Evolutionary conservation across 169 alveolate genomes (phyloP), one percentile per base, ranked within the genome.

Genomic region (Plasmodium billcollinsi): DNA sequence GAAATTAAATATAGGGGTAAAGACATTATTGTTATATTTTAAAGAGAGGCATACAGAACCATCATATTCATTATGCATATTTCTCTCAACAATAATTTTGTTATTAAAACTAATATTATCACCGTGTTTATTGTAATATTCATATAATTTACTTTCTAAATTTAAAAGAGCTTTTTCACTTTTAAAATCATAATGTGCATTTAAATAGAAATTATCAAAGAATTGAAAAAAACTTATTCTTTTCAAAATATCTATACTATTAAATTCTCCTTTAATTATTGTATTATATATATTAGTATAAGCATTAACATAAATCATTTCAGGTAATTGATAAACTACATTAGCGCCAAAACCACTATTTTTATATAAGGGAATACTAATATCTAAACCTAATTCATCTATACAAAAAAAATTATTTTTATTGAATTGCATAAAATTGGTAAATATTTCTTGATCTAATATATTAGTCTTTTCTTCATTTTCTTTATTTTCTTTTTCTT

Each of bases 331-430:
- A 26, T 80, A 80, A 56, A 80, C 83, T 54, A 80, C 33, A 61
- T 67, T 80, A 33, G 90, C 90, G 1, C 90, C 90, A 54, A 80
- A 54, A 29, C 70, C 70, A 59, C 83, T 80, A 80, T 80, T 80
- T 80, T 80, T 80, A 54, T 67, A 69, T 18, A 80, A 11, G 15
- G 90, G 90, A 24, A 80, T 80, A 29, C 58, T 80, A 18, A 80
- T 47, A 71, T 80, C 90, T 54, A 80, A 72, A 49, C 90, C 90
- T 67, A 80, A 52, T 67, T 80, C 90, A 52, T 80, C 90, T 33
- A 80, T 52, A 80, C 90, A 80, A 80, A 80, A 80, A 80, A 80
- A 80, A 59, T 80, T 80, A 67, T 66, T 80, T 80, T 80, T 80
- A 80, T 80, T 80, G 59, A 54, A 80, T 67, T 67, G 29, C 50